Evolutionary conservation across 257 asterid genomes (phyloP).

Genomic region (Leptodermis oblonga): DNA sequence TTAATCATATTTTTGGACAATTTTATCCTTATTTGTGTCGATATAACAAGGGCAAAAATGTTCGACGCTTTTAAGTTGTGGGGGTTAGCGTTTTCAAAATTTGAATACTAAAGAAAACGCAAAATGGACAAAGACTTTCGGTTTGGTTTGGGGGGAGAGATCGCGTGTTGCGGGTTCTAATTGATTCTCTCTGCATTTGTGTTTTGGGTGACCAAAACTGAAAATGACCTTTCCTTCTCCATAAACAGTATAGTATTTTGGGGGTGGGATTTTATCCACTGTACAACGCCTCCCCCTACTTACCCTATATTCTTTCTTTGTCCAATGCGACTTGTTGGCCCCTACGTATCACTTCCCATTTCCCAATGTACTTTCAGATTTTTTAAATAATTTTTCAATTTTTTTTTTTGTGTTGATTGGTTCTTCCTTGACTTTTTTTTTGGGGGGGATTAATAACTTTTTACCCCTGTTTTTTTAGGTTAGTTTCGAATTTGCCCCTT

Average conservation of each 20-base stretch:
- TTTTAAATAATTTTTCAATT: background rate
- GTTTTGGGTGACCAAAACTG: background rate
- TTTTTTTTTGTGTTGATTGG: background rate
- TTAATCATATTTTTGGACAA: too few species aligned
- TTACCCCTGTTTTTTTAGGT: too few species aligned
- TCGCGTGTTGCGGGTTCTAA: constrained; percentile 36
- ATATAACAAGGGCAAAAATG: too few species aligned
- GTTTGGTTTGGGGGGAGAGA: constrained; percentile 3
- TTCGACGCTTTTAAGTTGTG: background rate
- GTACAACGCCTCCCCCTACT: too few species aligned
- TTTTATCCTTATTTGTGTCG: too few species aligned
- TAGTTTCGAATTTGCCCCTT: too few species aligned
- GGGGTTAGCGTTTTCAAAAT: constrained; percentile 21
- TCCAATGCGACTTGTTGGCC: background rate
- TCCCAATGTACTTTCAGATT: background rate
- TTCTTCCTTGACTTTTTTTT: background rate
- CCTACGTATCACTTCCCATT: background rate
- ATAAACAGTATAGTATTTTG: background rate
- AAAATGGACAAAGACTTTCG: background rate
- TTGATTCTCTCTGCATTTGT: constrained; percentile 25
- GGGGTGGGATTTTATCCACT: background rate
- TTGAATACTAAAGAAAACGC: constrained; percentile 22
- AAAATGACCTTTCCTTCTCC: constrained; percentile 4
- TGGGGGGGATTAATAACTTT: background rate
- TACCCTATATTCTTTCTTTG: background rate